phyloP scores from a whole-genome alignment of 768 basidiomycete species.

The Mycena pura region DNA sequence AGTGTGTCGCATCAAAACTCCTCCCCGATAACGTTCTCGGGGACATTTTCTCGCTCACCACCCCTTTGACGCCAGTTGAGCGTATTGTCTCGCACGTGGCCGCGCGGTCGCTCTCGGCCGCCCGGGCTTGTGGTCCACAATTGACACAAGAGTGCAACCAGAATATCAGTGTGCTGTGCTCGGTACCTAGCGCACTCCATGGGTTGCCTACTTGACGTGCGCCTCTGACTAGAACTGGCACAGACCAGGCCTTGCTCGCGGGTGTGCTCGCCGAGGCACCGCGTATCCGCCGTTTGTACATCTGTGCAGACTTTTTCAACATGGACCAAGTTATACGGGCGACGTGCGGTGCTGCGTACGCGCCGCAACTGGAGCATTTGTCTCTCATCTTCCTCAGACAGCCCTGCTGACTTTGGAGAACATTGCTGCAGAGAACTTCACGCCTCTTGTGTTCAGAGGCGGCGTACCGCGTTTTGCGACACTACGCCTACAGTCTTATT shows the following conservation, averaged over 20 bases:
- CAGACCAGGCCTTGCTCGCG: constrained; percentile 5
- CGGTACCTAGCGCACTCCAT: constrained; percentile 39
- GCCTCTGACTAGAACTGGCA: constrained; percentile 33
- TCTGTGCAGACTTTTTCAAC: constrained; percentile 14
- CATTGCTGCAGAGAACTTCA: neutral
- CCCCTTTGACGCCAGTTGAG: constrained; percentile 7
- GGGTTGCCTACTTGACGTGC: constrained; percentile 38
- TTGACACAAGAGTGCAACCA: constrained; percentile 37
- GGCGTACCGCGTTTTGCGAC: constrained; percentile 40
- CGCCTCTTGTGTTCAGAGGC: constrained; percentile 26
- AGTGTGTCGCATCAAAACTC: constrained; percentile 13
- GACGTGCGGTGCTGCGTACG: neutral
- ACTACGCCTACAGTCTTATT: constrained; percentile 34
- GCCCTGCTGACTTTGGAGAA: neutral
- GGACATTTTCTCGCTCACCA: constrained; percentile 6
- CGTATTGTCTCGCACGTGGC: constrained; percentile 40
- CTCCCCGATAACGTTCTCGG: constrained; percentile 12
- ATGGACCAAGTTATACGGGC: constrained; percentile 2
- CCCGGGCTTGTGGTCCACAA: constrained; percentile 44
- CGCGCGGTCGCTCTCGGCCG: constrained; percentile 38
- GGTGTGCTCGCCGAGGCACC: constrained; percentile 5
- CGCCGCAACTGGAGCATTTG: constrained; percentile 16
- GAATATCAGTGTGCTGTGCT: constrained; percentile 30
- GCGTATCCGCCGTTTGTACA: constrained; percentile 17
- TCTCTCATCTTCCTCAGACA: constrained; percentile 18